Evolutionary conservation across 192 early-diverging fungal genomes (phyloP), one percentile per base, ranked within the genome.

Genomic region (Chytriomyces confervae): DNA sequence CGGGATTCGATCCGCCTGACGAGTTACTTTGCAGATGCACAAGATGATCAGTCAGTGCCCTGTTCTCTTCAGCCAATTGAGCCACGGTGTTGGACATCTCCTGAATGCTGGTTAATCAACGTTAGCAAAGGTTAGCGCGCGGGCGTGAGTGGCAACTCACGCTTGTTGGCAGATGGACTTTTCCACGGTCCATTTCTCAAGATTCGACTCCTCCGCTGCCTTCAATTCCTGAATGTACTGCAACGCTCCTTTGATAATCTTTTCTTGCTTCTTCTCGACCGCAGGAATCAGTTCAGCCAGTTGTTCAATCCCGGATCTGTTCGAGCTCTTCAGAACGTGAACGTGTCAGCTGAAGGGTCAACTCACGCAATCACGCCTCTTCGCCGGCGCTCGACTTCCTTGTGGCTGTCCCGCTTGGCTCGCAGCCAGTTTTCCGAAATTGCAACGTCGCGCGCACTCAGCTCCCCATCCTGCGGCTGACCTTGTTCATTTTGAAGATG

Each of bases 291-390:
- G 63, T 27, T 72, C 67, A 23, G n/a, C 67, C 1, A 48, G 29
- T 10, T 20, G 29, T 49, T 69, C 47, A 20, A 48, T 48, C 16
- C 67, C 67, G 11, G 18, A 13, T 9, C 57, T 72, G 94, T 83
- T 93, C 95, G 65, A 95, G 77, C 27, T 77, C 79, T 11, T 84
- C 74, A 6, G 95, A 93, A 0, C 95, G 83, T 27, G 96, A 86
- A 62, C 36, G 90, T 89, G n/a, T 94, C 92, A 36, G 96, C 79
- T 61, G 93, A 91, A 65, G 90, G 91, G 76, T 96, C 95, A 1
- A 95, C 95, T 5, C 89, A 89, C 74, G 95, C 96, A 78, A 98
- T 98, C 0, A 91, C 94, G 69, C 96, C 95, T 61, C 96, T 92
- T 75, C 96, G 91, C 36, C 95, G 86, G 63, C 94, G 88, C 80